Evolutionary conservation across 768 basidiomycete species (phyloP), one percentile per base, ranked within the genome.

Genomic region (Psilocybe sp.): DNA sequence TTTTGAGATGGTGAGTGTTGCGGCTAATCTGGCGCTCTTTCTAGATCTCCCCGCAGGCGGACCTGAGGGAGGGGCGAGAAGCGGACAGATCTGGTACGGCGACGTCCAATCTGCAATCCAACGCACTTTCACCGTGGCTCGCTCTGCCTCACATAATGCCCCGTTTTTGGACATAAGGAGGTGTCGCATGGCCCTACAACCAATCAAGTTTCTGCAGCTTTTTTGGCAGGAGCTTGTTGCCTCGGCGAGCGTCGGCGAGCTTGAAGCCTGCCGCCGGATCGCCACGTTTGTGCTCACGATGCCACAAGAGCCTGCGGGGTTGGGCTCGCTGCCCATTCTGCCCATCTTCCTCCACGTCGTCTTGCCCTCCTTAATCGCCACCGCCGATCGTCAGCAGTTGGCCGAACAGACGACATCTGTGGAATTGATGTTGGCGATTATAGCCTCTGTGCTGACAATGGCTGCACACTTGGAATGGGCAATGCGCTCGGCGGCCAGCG

Each of bases 381-480:
- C 61, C 14, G 77, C 85, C 44, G 87, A 91, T 60, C 69, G 68
- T 4, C 75, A 79, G 57, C 71, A 69, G 47, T 66, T 72, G 19
- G 60, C 70, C n/a, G 84, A 87, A 49, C 78, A 82, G 52, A 71
- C 74, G 8, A 64, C 83, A 46, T 74, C 69, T 45, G 73, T 79
- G 4, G 88, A 92, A 60, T 72, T 89, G 23, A 63, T 91, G 18
- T 79, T 80, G n/a, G 72, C 76, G 3, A 70, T 87, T 45, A 69
- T 89, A 15, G 79, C 85, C 7, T 86, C 85, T 1, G 73, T 79
- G 0, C 72, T 92, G 34, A 84, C 84, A 1, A 77, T 80, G 1
- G 81, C 85, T 0, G 69, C 87, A 44, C 85, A 91, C 55, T 62
- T 88, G 9, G 89, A 92, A 62, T 78, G 84, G 72, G 85, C 85